Conservation (phyloP, 2,329 filamentous ascomycete species). For the Aphanocladium album region DNA sequence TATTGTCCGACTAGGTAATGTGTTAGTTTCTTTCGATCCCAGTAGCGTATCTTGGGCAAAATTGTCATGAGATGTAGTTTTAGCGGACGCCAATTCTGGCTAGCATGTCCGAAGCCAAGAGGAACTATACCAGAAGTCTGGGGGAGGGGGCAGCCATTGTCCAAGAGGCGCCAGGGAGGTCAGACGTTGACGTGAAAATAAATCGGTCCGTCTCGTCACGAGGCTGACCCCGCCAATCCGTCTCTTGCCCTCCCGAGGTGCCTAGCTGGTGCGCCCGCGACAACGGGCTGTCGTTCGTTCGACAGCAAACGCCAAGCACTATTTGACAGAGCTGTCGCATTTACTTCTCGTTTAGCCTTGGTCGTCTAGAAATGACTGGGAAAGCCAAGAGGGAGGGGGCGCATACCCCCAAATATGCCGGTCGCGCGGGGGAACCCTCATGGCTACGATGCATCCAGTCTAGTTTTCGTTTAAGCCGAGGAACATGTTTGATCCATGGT, state of each 20-base stretch:
- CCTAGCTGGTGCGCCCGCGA: not conserved
- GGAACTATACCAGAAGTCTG: not conserved
- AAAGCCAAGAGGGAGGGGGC: no score
- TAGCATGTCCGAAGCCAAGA: not conserved
- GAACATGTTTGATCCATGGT: not conserved
- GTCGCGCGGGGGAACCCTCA: not conserved
- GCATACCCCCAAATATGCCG: not conserved
- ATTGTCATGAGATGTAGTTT: not conserved
- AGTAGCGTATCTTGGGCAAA: not conserved
- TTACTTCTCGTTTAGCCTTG: not conserved
- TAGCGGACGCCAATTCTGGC: not conserved
- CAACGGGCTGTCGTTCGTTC: not conserved
- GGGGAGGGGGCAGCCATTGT: not conserved
- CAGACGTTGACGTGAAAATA: not conserved
- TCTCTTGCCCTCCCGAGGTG: not conserved
- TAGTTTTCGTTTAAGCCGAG: not conserved
- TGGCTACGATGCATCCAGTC: not conserved
- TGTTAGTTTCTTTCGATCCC: not conserved
- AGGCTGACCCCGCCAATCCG: not conserved
- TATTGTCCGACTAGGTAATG: not conserved
- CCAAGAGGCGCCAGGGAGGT: not conserved
- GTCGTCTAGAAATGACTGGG: not conserved
- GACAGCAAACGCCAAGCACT: not conserved
- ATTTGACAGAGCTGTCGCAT: not conserved
- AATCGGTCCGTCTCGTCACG: slow-evolving; percentile 7